Evolutionary conservation across 2,329 filamentous ascomycete species (phyloP).

Genomic region (Penicillium griseofulvum): DNA sequence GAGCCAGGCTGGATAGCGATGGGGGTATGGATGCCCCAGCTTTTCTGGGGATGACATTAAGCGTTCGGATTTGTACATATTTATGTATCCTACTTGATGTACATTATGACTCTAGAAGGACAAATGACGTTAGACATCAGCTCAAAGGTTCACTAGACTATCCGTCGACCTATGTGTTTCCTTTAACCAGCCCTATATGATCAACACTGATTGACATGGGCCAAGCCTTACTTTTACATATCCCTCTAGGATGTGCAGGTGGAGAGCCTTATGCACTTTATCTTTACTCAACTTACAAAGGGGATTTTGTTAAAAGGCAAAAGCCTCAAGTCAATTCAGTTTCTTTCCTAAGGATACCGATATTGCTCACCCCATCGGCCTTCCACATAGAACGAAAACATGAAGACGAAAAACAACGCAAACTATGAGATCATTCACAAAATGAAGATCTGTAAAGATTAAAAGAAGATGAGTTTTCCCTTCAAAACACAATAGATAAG

Average conservation of each 20-base stretch:
- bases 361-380: not conserved
- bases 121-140: not conserved
- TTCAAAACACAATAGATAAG: not conserved
- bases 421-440: not conserved
- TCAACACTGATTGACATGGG: not conserved
- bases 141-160: not conserved
- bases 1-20: not conserved
- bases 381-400: not conserved
- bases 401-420: conserved; percentile 2
- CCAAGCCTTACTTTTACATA: not conserved
- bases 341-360: not conserved
- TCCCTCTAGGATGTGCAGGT: not conserved
- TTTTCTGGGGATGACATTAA: not conserved
- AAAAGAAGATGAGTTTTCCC: not conserved
- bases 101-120: not conserved
- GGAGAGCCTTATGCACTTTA: not conserved
- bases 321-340: conserved; percentile 3
- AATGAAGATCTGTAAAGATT: not conserved
- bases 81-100: not conserved
- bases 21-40: not conserved
- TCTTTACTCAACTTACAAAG: not conserved
- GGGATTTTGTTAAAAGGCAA: not conserved
- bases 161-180: not conserved
- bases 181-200: not conserved
- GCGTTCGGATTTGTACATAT: not conserved